Conservation (phyloP, 345 rosid species). For the Lumnitzera racemosa region DNA sequence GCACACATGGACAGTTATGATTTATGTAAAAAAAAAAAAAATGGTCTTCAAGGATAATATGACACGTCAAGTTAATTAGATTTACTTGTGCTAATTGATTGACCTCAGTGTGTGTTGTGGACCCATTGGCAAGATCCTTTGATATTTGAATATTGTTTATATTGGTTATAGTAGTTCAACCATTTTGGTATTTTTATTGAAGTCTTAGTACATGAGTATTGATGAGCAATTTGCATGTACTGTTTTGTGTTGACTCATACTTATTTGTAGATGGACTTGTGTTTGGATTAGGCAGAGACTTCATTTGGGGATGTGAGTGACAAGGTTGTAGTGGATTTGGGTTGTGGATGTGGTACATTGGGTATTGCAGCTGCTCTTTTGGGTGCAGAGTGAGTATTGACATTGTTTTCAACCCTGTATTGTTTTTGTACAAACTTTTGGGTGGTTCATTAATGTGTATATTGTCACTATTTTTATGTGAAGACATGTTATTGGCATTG, state of each 20-base stretch:
- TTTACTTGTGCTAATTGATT: too few species aligned
- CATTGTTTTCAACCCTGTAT: background rate
- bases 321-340: conserved; percentile 89
- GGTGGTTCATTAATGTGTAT: conserved; percentile 1
- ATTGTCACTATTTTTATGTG: conserved; percentile 6
- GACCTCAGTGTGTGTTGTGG: too few species aligned
- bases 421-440: background rate
- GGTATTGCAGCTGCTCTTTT: conserved; percentile 82
- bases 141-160: too few species aligned
- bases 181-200: background rate
- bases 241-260: background rate
- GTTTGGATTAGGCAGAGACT: conserved; percentile 60
- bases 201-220: background rate
- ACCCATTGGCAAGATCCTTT: too few species aligned
- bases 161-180: too few species aligned
- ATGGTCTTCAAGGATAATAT: too few species aligned
- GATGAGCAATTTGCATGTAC: background rate
- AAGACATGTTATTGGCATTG: conserved; percentile 75
- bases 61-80: too few species aligned
- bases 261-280: background rate
- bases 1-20: too few species aligned
- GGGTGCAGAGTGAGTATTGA: conserved; percentile 69
- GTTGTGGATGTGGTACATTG: conserved; percentile 91
- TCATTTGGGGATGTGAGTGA: conserved; percentile 69
- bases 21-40: too few species aligned